Base-by-base conservation (phyloP, 129 eudicot genomes). In the Sambucus nigra region DNA sequence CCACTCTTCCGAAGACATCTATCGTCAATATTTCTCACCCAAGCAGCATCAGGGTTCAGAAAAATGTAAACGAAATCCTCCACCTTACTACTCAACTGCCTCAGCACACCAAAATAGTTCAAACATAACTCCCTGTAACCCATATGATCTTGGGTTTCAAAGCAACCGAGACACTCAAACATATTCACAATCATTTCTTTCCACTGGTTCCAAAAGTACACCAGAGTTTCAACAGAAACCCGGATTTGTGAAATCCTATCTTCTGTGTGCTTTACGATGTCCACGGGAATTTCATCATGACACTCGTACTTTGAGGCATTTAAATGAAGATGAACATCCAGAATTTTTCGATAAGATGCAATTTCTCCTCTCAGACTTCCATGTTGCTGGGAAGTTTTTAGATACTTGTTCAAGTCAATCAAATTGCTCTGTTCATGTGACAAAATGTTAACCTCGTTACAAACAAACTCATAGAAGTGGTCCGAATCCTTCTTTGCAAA, bases 91-190 rank as follows among this genome's bases (percentile, higher is more conserved):
- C 42, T 40, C 6, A 21, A 18, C 33, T 54, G 70, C 55, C 71
- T 74, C 42, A 76, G 57, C 19, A 72, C 74, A 11, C 94, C 96
- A 66, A 87, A 80, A 41, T 73, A 79, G 38, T 76, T 66, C 12
- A 82, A 32, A 66, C 74, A 53, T 57, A 82, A 79, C 7, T 71
- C 82, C 15, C 63, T 67, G 44, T 21, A 21, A 6, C 39, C 72
- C 12, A 39, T 14, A 46, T 39, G 48, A 32, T 53, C 81, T 16
- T 47, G 58, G 20, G 50, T 53, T 40, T 67, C 69, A 24, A 76
- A 25, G 19, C 60, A 53, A n/a, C 47, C 61, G 31, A 82, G 78
- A 68, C 24, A 73, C 28, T 72, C 57, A 6, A 76, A 60, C 24
- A 82, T 41, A 23, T 17, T 29, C 23, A 65, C 23, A 33, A 72